A percentile compares a stretch with the other conserved stretches of the same genome.
phyloP scores from a whole-genome alignment of 2,329 filamentous ascomycete genomes.

The Colletotrichum kahawae region DNA sequence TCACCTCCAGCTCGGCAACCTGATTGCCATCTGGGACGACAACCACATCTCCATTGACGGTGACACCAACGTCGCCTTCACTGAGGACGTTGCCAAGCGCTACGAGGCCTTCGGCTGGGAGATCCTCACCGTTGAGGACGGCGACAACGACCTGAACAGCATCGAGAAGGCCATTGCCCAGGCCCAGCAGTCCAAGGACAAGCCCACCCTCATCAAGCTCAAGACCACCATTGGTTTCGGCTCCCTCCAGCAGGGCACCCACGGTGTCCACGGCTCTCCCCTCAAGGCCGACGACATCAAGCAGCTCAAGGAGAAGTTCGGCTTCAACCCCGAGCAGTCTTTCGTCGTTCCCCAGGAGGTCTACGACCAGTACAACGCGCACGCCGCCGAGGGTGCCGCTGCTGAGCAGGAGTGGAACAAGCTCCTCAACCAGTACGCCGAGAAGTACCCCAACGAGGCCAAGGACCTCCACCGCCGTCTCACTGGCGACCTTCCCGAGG shows the following conservation, averaged over 20 bases:
- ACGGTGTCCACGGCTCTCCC: constrained; percentile 94
- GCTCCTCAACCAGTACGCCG: constrained; percentile 84
- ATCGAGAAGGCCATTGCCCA: constrained; percentile 90
- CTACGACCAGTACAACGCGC: constrained; percentile 88
- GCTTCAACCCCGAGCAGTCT: constrained; percentile 92
- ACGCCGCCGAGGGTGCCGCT: constrained; percentile 83
- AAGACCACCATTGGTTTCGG: constrained; percentile 97
- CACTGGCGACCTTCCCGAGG: constrained; percentile 84
- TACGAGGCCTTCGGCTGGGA: constrained; percentile 99
- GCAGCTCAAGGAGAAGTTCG: constrained; percentile 93
- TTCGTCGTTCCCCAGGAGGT: constrained; percentile 95
- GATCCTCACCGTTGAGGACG: constrained; percentile 80
- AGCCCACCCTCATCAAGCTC: constrained; percentile 96
- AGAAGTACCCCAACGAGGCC: constrained; percentile 78
- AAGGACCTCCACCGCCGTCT: constrained; percentile 83
- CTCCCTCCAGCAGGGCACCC: constrained; percentile 90
- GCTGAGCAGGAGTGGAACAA: constrained; percentile 95
- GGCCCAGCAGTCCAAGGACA: constrained; percentile 88
- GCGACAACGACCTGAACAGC: constrained; percentile 83
- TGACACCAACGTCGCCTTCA: constrained; percentile 95
- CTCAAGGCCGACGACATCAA: constrained; percentile 94
- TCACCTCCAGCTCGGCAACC: constrained; percentile 96
- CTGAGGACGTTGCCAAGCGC: constrained; percentile 92
- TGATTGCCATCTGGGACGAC: constrained; percentile 97
- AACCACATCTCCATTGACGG: constrained; percentile 97